Conservation (phyloP, 768 basidiomycete species). For the Tylopilus plumbeoviolaceoides region DNA sequence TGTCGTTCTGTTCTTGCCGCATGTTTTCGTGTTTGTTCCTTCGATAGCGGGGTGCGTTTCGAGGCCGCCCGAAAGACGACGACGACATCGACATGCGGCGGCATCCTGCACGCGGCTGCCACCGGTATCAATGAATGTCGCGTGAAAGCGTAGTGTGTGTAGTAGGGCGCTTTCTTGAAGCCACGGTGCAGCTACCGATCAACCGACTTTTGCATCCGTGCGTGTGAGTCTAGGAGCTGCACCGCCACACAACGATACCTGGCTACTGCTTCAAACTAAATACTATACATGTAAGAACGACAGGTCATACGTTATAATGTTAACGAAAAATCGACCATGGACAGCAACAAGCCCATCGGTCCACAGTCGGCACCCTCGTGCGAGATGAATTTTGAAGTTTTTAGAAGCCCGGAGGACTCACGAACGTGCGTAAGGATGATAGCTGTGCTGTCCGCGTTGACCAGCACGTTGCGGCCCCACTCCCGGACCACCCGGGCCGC, state of each 20-base stretch:
- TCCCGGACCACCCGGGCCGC: constrained; percentile 45
- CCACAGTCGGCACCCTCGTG: background rate
- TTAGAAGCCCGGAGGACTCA: too few species aligned
- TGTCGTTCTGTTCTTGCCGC: constrained; percentile 64
- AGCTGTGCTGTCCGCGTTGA: constrained; percentile 74
- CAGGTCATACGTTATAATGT: constrained; percentile 12
- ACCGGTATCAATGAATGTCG: background rate
- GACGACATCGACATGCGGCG: constrained; percentile 68
- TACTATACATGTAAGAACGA: constrained; percentile 7
- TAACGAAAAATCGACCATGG: constrained; percentile 11
- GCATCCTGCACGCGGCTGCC: constrained; percentile 25
- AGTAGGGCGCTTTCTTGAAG: background rate
- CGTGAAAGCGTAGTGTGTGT: background rate
- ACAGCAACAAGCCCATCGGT: constrained; percentile 5
- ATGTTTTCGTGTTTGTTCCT: constrained; percentile 59
- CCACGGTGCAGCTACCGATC: background rate
- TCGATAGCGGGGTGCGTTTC: constrained; percentile 40
- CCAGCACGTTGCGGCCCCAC: constrained; percentile 71
- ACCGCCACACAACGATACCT: background rate
- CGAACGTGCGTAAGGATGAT: constrained; percentile 80
- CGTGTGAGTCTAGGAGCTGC: background rate
- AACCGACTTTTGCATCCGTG: background rate
- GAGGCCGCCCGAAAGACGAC: constrained; percentile 61
- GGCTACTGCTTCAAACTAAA: background rate
- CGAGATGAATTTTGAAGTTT: constrained; percentile 14